Evolutionary conservation across 2,329 filamentous ascomycete genomes (phyloP).

Genomic region (Gaeumannomyces tritici): DNA sequence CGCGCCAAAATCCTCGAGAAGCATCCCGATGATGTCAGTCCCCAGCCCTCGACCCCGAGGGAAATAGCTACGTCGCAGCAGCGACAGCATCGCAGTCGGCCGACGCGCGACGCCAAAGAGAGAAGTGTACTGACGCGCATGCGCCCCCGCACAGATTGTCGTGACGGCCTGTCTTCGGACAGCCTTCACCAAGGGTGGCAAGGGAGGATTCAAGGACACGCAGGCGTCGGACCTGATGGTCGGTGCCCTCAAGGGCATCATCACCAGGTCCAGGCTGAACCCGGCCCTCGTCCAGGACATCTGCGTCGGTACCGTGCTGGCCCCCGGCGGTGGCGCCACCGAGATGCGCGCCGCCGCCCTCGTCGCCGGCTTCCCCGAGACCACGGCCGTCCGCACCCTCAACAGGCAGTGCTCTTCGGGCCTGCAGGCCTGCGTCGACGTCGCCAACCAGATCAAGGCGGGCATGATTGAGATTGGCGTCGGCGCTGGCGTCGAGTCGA

Average conservation of each 20-base stretch:
- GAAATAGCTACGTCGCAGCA: neutral
- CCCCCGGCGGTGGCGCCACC: conserved; percentile 88
- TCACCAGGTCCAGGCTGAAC: conserved; percentile 82
- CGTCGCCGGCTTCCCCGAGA: conserved; percentile 82
- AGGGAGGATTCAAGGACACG: conserved; percentile 94
- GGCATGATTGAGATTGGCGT: conserved; percentile 96
- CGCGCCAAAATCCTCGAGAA: conserved; percentile 53
- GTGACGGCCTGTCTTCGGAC: conserved; percentile 88
- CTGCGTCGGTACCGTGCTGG: conserved; percentile 80
- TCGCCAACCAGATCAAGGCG: conserved; percentile 81
- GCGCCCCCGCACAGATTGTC: conserved; percentile 50
- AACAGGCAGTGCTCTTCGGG: conserved; percentile 95
- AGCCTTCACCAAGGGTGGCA: conserved; percentile 84
- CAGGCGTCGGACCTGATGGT: conserved; percentile 75
- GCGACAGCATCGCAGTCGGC: neutral
- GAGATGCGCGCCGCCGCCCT: conserved; percentile 91
- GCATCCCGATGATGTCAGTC: conserved; percentile 54
- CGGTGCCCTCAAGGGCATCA: conserved; percentile 70
- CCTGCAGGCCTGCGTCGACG: conserved; percentile 84
- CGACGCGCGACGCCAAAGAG: conserved; percentile 14
- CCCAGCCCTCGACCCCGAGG: neutral
- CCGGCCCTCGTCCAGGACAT: conserved; percentile 85
- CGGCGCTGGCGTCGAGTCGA: conserved; percentile 92
- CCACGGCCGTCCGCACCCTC: conserved; percentile 73
- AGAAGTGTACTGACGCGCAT: neutral